Conservation (phyloP, 108 stramenopile species). For the Thalassiosira profunda region DNA sequence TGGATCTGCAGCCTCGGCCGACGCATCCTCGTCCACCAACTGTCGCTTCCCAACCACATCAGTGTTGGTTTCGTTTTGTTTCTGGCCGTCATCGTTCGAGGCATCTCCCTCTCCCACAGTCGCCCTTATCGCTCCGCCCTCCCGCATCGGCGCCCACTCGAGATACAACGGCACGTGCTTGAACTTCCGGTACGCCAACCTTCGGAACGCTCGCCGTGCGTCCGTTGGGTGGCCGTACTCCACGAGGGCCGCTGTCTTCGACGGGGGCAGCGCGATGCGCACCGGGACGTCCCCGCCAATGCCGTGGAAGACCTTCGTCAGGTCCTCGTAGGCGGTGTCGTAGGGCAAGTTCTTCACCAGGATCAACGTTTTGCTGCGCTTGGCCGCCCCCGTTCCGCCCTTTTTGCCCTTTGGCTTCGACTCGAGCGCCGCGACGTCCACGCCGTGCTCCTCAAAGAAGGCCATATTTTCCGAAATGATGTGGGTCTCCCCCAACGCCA, state of each 20-base stretch:
- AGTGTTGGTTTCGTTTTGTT: conserved; percentile 7
- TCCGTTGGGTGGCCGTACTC: conserved; percentile 89
- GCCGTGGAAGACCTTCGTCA: conserved; percentile 87
- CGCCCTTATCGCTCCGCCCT: too few relatives aligned
- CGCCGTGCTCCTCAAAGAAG: conserved; percentile 90
- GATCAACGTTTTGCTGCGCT: conserved; percentile 88
- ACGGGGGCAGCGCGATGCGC: conserved; percentile 89
- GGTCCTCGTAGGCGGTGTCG: conserved; percentile 84
- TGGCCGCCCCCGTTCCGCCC: conserved; percentile 8
- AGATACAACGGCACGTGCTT: conserved; percentile 97
- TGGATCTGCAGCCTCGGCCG: conserved; percentile 40
- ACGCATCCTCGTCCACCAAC: conserved; percentile 39
- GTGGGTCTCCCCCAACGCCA: conserved; percentile 97
- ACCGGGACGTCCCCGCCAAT: conserved; percentile 68
- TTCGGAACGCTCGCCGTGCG: conserved; percentile 92
- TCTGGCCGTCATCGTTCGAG: conserved; percentile 32
- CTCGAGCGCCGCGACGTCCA: conserved; percentile 91
- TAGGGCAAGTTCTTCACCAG: conserved; percentile 97
- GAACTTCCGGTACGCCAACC: conserved; percentile 95
- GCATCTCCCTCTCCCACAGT: too few relatives aligned
- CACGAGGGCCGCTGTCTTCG: conserved; percentile 91
- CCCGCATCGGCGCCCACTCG: conserved; percentile 95
- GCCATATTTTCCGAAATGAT: conserved; percentile 94
- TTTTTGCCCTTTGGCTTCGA: conserved; percentile 35
- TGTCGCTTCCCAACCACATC: conserved; percentile 22